Evolutionary conservation across 2,329 filamentous ascomycete species (phyloP).

Genomic region (Colletotrichum limetticola): DNA sequence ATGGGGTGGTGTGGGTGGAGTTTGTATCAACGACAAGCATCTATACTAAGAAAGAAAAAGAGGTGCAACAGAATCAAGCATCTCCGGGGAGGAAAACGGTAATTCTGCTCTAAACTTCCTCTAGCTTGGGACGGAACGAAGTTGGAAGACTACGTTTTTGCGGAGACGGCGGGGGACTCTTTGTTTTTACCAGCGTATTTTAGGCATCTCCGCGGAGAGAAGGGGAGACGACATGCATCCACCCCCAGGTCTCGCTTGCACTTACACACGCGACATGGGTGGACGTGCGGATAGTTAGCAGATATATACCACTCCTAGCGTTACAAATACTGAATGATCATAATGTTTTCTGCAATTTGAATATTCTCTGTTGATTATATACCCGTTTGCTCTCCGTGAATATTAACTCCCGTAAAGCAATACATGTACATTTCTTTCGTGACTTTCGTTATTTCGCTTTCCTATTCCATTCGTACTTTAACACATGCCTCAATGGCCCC

Average conservation of each 20-base stretch:
- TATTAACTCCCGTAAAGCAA: not conserved
- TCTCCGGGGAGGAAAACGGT: constrained; percentile 12
- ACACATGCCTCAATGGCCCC: constrained; percentile 4
- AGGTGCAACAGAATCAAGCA: constrained; percentile 4
- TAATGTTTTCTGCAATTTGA: not conserved
- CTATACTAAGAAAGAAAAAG: not conserved
- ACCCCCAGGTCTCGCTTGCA: not conserved
- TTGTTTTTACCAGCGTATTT: not conserved
- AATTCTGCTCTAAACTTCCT: no score
- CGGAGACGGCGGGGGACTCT: constrained; percentile 4
- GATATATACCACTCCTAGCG: not conserved
- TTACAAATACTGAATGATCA: not conserved
- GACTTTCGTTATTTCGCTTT: not conserved
- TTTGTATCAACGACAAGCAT: not conserved
- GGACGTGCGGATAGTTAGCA: not conserved
- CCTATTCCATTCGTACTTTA: not conserved
- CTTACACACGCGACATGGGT: not conserved
- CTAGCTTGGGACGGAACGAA: no score
- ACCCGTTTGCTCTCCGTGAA: not conserved
- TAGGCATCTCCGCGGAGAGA: constrained; percentile 19
- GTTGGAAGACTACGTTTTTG: not conserved
- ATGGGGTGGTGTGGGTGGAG: not conserved
- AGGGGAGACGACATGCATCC: no score
- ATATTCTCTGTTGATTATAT: not conserved
- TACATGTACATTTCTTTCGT: not conserved